Evolutionary conservation across 768 basidiomycete genomes (phyloP), one percentile per base, ranked within the genome.

Genomic region (Tricholoma flavovirens): DNA sequence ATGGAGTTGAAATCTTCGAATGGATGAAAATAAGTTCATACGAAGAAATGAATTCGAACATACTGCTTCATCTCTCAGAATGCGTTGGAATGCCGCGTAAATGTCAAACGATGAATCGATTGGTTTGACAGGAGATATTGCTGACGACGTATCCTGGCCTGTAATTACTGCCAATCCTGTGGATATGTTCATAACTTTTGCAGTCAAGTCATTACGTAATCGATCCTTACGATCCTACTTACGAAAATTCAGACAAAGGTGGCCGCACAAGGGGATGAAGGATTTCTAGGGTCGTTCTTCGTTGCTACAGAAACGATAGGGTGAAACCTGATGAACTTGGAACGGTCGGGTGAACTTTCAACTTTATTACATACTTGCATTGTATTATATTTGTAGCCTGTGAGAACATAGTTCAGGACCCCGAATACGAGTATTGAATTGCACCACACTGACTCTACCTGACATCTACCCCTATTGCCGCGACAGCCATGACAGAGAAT

Each of bases 1-100:
- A 76, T 8, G 94, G 94, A 4, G 83, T 80, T 0, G 90, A 86
- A 54, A 90, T 81, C 89, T 92, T 64, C 5, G 40, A 53, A 46
- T 32, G 57, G 48, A 21, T 56, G 50, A 55, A 38, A 30, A 51
- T 21, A 5, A 33, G 32, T 53, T 43, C 8, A 43, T 32, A 42
- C 30, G 15, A n/a, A 29, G 22, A 30, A 29, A 49, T 17, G 19
- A 33, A 38, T 2, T 10, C 9, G 14, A 49, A 65, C 80, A 61
- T 64, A 90, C 92, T 71, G 90, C 69, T 36, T 85, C 79, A 71
- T 93, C 71, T 48, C 76, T 68, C 52, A 92, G 76, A 56, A 85
- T 80, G 56, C 74, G 73, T 56, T 79, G 75, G 60, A 88, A 94
- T 14, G 84, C 67, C n/a, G 63, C 60, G 55, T 69, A 69, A 21